phyloP scores from a whole-genome alignment of 1,284 basidiomycete genomes.

The Trichosporon sp. region DNA sequence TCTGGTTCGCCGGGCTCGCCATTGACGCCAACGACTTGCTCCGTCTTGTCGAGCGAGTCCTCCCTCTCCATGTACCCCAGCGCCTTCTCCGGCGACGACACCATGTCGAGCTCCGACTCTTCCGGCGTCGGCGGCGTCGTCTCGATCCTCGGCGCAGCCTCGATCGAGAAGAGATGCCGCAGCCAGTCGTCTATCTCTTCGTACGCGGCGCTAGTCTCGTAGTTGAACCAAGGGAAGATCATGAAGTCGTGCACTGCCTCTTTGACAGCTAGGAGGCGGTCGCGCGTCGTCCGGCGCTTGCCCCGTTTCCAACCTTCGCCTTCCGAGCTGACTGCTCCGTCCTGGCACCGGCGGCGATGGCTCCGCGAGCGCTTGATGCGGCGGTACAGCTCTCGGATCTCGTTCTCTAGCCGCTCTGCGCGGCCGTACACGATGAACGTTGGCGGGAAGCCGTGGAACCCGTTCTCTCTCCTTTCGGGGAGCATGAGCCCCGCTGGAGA shows the following conservation, averaged over 20 bases:
- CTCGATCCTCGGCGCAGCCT: conserved; percentile 11
- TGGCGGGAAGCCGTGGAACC: conserved; percentile 35
- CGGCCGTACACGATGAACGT: conserved; percentile 39
- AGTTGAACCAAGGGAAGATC: conserved; percentile 42
- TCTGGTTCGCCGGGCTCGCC: no score
- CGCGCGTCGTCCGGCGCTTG: conserved; percentile 5
- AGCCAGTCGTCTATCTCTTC: conserved; percentile 40
- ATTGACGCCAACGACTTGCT: no score
- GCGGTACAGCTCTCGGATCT: conserved; percentile 31
- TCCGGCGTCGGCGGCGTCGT: neutral
- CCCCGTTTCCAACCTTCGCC: neutral
- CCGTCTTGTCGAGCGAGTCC: no score
- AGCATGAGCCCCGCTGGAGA: conserved; percentile 37
- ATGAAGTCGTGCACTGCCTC: conserved; percentile 43
- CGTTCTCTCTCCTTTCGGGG: conserved; percentile 7
- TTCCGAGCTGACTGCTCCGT: neutral
- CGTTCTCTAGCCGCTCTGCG: conserved; percentile 36
- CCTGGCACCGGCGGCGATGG: conserved; percentile 5
- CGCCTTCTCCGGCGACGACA: neutral
- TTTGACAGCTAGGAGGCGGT: conserved; percentile 22
- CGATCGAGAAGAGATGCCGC: conserved; percentile 18
- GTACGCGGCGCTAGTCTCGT: conserved; percentile 33
- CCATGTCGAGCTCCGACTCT: neutral
- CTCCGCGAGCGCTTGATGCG: conserved; percentile 20
- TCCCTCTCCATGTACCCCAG: neutral